Base-by-base conservation (phyloP, 805 yeast genomes). In the Cyberlindnera americana region DNA sequence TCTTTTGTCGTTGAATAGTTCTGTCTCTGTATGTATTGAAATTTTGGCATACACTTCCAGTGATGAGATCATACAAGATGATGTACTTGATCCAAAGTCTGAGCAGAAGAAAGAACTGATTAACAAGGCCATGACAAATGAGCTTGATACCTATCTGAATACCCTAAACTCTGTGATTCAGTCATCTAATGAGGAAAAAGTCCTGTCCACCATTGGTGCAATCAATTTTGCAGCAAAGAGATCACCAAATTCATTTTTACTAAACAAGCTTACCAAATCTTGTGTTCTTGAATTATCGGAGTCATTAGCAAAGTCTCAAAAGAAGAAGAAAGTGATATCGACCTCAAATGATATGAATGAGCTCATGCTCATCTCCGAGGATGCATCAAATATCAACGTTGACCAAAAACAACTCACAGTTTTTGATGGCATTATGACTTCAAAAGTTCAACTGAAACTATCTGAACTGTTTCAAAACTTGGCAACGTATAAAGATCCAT, bases 21-120 rank as follows among this genome's bases (percentile, higher is more conserved):
- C 73, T 15, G 38, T 70, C 5, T 67, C 72, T 0, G 40, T 58
- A 10, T 29, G 68, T 2, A 33, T 75, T 7, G 70, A 64, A 13
- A 61, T 62, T 3, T 18, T 67, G n/a, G 50, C 61, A 2, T 38
- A 39, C 23, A 40, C 60, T 8, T 50, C 58, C 5, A 38, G 52
- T 9, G 49, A 52, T 21, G 15, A 36, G 8, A 29, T 52, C 16
- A 37, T 40, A 7, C 32, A 26, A 4, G 33, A n/a, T 6, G 41
- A 35, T 3, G 7, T 38, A 5, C 33, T 40, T 11, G 31, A 41
- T 22, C 39, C 47, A 44, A 31, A 33, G 40, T 18, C 41, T 53
- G 21, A 38, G 2, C 43, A 46, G 16, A 23, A 41, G 15, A 31
- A 35, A 22, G 41, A 33, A 2, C 15, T 51, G 1, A 31, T 53